Evolutionary conservation across 352 stramenopile genomes (phyloP).

Genomic region (Phytopythium delawarense): DNA sequence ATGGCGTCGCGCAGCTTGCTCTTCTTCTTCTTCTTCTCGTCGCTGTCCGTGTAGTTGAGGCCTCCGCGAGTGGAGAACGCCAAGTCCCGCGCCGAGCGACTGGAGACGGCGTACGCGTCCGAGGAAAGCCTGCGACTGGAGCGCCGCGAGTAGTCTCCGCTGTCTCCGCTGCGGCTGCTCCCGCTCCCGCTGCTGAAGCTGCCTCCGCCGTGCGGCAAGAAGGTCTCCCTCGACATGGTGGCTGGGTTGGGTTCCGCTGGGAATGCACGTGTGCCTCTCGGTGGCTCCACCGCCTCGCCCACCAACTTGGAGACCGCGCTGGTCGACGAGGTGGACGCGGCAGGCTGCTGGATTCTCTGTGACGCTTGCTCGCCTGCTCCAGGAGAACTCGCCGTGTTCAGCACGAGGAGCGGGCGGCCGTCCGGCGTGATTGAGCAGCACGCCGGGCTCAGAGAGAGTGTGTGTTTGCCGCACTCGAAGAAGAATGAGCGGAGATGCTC

Average conservation of each 20-base stretch:
- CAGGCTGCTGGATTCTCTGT: neutral
- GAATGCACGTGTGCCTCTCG: slow-evolving; percentile 1
- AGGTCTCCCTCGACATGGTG: slow-evolving; percentile 1
- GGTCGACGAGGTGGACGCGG: neutral
- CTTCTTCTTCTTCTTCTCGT: slow-evolving; percentile 5
- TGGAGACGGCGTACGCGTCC: neutral
- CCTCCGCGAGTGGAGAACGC: neutral
- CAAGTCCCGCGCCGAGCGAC: neutral
- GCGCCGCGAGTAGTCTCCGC: neutral
- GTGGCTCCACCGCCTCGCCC: too few relatives aligned
- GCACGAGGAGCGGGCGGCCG: too few relatives aligned
- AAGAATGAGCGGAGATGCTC: too few relatives aligned
- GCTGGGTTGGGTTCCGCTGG: neutral
- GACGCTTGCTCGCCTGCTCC: too few relatives aligned
- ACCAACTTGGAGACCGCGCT: too few relatives aligned
- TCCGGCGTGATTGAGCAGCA: too few relatives aligned
- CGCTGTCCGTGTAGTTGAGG: neutral
- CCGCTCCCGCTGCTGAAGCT: neutral
- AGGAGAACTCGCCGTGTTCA: too few relatives aligned
- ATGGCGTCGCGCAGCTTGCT: slow-evolving; percentile 1
- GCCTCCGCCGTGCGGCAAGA: neutral
- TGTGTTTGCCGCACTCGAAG: too few relatives aligned
- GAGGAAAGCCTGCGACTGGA: neutral
- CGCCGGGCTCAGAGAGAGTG: too few relatives aligned
- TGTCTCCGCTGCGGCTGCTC: neutral